Percentiles rank a stretch among this genome's conserved stretches.
Conservation (phyloP, 345 rosid species). For the Salix dunnii region DNA sequence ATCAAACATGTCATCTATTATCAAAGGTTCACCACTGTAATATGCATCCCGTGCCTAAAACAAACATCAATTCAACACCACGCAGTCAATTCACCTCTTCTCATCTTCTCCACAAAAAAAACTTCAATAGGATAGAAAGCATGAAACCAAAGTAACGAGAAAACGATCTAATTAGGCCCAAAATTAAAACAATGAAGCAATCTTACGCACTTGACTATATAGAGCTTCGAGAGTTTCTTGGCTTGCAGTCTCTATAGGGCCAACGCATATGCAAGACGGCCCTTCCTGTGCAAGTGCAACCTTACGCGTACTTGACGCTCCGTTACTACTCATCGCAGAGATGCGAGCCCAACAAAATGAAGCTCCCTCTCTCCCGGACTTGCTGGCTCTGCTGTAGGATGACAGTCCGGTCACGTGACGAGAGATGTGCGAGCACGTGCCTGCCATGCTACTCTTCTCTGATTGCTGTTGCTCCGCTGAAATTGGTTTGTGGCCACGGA, state of each 20-base stretch:
- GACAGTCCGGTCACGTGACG: slow-evolving; percentile 48
- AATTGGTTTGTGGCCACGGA: background rate
- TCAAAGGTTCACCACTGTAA: slow-evolving; percentile 81
- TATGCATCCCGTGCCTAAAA: slow-evolving; percentile 80
- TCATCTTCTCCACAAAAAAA: background rate
- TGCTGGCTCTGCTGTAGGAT: slow-evolving; percentile 29
- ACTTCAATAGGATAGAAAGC: background rate
- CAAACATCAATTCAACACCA: slow-evolving; percentile 10
- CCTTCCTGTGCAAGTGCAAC: slow-evolving; percentile 45
- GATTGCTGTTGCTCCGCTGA: background rate
- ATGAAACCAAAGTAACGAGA: no score
- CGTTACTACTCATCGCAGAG: slow-evolving; percentile 28
- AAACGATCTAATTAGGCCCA: no score
- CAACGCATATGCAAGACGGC: slow-evolving; percentile 85
- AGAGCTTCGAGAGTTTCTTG: slow-evolving; percentile 96
- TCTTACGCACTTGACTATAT: slow-evolving; percentile 53
- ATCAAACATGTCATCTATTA: slow-evolving; percentile 93
- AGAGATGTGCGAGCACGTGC: slow-evolving; percentile 44
- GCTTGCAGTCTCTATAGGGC: slow-evolving; percentile 88
- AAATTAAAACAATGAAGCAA: background rate
- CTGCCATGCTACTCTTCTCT: slow-evolving; percentile 53
- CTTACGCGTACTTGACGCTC: slow-evolving; percentile 28
- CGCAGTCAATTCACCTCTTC: background rate
- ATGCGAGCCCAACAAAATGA: background rate
- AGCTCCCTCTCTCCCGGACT: background rate